A percentile compares a stretch with the other conserved stretches of the same genome.
Conservation (phyloP, 805 yeast species). For the Wickerhamomyces bovis region DNA sequence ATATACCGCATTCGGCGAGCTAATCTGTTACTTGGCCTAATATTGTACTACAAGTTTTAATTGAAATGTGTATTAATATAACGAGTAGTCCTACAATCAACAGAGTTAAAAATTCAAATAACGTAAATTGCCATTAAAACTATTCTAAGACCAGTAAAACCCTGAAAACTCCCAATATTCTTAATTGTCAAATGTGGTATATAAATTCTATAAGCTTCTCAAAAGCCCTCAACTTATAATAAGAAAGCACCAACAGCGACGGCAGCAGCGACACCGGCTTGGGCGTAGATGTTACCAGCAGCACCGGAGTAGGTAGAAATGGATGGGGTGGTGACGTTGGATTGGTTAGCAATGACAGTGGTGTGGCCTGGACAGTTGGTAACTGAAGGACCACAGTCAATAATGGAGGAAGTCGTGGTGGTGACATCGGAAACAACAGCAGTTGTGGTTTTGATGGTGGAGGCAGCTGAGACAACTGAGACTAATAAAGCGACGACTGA, state of each 20-base stretch:
- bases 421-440: neutral
- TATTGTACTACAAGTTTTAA: neutral
- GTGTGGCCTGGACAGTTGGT: slow-evolving; percentile 12
- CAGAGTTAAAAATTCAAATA: too few species aligned
- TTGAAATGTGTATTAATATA: too few species aligned
- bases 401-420: slow-evolving; percentile 8
- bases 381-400: slow-evolving; percentile 10
- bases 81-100: too few species aligned
- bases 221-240: slow-evolving; percentile 17
- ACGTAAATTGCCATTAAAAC: neutral
- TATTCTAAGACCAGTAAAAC: neutral
- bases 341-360: slow-evolving; percentile 6
- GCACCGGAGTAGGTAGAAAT: slow-evolving; percentile 24
- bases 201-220: neutral
- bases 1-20: neutral
- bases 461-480: slow-evolving; percentile 22
- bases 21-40: too few species aligned
- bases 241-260: slow-evolving; percentile 26
- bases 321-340: slow-evolving; percentile 21
- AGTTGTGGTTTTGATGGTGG: slow-evolving; percentile 17
- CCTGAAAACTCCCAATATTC: neutral
- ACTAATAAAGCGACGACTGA: slow-evolving; percentile 22
- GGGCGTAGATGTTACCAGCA: slow-evolving; percentile 21
- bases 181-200: neutral
- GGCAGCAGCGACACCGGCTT: slow-evolving; percentile 26